Evolutionary conservation across 2,329 filamentous ascomycete genomes (phyloP), one percentile per base, ranked within the genome.

Genomic region (Cryphonectria nitschkei): DNA sequence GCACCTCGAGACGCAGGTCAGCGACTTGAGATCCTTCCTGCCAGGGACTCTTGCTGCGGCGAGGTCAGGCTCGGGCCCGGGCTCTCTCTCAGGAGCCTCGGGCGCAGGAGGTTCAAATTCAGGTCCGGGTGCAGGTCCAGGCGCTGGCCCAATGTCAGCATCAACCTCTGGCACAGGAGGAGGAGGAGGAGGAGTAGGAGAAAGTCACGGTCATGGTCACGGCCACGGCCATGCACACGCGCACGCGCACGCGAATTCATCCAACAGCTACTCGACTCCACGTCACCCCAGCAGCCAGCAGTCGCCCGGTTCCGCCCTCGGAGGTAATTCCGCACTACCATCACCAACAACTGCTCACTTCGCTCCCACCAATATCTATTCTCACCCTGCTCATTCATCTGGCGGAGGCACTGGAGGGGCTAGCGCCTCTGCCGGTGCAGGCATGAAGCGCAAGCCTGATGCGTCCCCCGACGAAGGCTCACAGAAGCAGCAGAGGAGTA

Each of bases 401-500:
- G 64, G 29, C 19, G 46, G 64, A 9, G 69, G 39, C 7, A 22
- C 22, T 50, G 66, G 14, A 26, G 65, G 29, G 16, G 46, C 60
- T 37, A 58, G n/a, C 54, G 58, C 71, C 60, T 67, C 68, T 66
- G 67, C 66, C n/a, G 58, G 68, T 46, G 67, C 63, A 46, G 68
- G 63, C 58, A 65, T 72, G 41, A 82, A 82, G 76, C 77, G 80
- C 50, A 81, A 80, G 78, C 80, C 80, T 22, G 77, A 82, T 13
- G 83, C 84, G 2, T 34, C 37, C 26, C 37, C 52, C 52, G 84
- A 85, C 54, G 83, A 80, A 19, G 74, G 73, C 26, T 72, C 74
- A 19, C 75, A 78, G 26, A 87, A 85, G 78, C 85, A 87, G 80
- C 87, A 87, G 78, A 81, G 87, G 75, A 89, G 86, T 78, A 90